Conservation (phyloP, 23 red algal species). For the Pyropia haitanensis region DNA sequence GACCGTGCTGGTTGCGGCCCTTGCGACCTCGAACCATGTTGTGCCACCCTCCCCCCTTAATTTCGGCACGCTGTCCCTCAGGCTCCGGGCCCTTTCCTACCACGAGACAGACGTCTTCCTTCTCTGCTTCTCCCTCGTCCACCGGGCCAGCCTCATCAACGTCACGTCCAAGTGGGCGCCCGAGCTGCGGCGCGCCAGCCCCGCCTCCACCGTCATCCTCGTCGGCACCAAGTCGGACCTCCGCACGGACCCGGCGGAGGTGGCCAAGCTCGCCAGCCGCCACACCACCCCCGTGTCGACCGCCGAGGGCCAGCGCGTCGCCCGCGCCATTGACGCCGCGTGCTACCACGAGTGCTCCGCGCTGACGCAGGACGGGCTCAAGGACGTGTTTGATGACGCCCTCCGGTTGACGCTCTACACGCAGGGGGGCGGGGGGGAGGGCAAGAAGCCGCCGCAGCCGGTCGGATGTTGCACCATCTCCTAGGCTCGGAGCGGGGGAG, state of each 20-base stretch:
- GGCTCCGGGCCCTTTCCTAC: slow-evolving; percentile 85
- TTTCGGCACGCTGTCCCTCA: not conserved
- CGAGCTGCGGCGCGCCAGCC: slow-evolving; percentile 67
- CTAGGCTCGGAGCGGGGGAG: no score
- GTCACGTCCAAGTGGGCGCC: slow-evolving; percentile 80
- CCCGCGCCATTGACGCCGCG: slow-evolving; percentile 60
- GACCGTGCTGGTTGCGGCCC: no score
- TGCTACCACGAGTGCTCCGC: slow-evolving; percentile 92
- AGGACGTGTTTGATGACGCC: slow-evolving; percentile 96
- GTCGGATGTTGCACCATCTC: no score
- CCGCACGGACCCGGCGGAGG: slow-evolving; percentile 53
- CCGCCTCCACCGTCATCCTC: slow-evolving; percentile 72
- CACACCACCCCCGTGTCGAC: slow-evolving; percentile 57
- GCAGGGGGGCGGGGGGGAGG: no score
- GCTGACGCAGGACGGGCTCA: slow-evolving; percentile 87
- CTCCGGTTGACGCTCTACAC: slow-evolving; percentile 10
- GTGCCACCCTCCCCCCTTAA: no score
- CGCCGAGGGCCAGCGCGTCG: slow-evolving; percentile 52
- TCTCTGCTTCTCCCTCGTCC: slow-evolving; percentile 83
- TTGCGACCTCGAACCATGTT: no score
- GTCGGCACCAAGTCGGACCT: slow-evolving; percentile 96
- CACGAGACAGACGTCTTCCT: slow-evolving; percentile 85
- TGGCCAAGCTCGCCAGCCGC: slow-evolving; percentile 59
- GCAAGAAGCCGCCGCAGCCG: no score
- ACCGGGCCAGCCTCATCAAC: slow-evolving; percentile 76